Evolutionary conservation across 2,329 filamentous ascomycete species (phyloP).

Genomic region (Triangularia verruculosa): DNA sequence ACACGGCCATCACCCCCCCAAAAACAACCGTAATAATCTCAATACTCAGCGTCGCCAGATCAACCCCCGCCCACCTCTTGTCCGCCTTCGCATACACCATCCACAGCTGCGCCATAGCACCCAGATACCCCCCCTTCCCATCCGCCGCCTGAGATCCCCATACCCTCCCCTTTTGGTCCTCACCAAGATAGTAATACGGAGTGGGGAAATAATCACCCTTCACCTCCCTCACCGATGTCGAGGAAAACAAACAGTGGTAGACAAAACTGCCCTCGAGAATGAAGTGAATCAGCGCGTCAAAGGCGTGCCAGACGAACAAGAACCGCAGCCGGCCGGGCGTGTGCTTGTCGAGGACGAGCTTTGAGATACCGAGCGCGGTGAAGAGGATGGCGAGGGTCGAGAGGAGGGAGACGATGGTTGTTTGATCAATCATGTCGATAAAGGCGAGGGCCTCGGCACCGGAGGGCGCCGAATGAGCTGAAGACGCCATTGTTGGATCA

Average conservation of each 20-base stretch:
- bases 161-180: conserved; percentile 12
- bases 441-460: conserved; percentile 31
- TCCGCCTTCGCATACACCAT: conserved; percentile 68
- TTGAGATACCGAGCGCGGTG: conserved; percentile 49
- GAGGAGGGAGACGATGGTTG: conserved; percentile 57
- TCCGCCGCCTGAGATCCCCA: conserved; percentile 36
- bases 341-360: conserved; percentile 44
- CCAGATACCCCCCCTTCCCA: conserved; percentile 35
- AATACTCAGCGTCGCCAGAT: conserved; percentile 60
- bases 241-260: conserved; percentile 86
- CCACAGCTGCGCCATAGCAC: conserved; percentile 59
- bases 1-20: conserved; percentile 57
- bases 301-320: conserved; percentile 92
- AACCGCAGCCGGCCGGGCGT: conserved; percentile 60
- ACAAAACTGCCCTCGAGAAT: conserved; percentile 88
- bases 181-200: conserved; percentile 52
- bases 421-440: conserved; percentile 57
- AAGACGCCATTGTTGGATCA: conserved; percentile 13
- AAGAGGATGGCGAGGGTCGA: conserved; percentile 52
- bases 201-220: conserved; percentile 44
- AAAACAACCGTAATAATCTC: conserved; percentile 65
- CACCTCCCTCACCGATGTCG: conserved; percentile 30
- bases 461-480: not conserved
- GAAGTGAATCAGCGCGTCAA: conserved; percentile 89
- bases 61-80: conserved; percentile 60